Evolutionary conservation across 2,329 filamentous ascomycete genomes (phyloP), one percentile per base, ranked within the genome.

Genomic region (Plenodomus biglobosus): DNA sequence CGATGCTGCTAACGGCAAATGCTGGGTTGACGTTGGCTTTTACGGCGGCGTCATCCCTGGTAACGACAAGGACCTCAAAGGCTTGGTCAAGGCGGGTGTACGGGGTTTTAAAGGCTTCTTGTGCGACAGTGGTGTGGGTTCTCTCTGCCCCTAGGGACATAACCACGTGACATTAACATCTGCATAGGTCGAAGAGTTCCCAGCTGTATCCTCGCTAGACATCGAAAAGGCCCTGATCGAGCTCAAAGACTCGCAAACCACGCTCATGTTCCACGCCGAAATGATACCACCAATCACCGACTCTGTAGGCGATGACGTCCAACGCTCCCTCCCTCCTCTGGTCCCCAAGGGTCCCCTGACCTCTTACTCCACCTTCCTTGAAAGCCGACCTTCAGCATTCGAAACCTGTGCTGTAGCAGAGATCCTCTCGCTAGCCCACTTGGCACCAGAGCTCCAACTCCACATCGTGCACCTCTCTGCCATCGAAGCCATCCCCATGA

Each of bases 11-110:
- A 74, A 82, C 52, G 90, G 88, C 27, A 87, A 97, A 75, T 96
- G 92, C 75, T 99, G 92, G 92, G 90, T 97, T 20, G 94, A 97
- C 64, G 92, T 97, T n/a, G 94, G 91, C 22, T 97, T 99, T 73
- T 97, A 97, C 69, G 94, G 94, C 20, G 94, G 94, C 24, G 85
- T 97, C 34, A 85, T 99, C 40, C 94, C 94, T 3, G 94, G 92
- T 1, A 99, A 99, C 67, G 82, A 85, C 2, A 73, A 81, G 10
- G 85, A 97, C 64, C 76, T 99, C 46, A 84, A 89, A 61, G 86
- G 85, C 0, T 78, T 99, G 3, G 88, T 97, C 1, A 81, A 89
- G 47, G 87, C 85, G 35, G 94, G 94, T 44, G 92, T 97, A 10
- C 81, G 92, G 56, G 94, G 94, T 11, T 97, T 99, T 80, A 99